These are phyloP conservation scores for Cladorrhinum sp. DNA, from an alignment of 2,329 filamentous ascomycete species.

Conservation along the genomic window DNA sequence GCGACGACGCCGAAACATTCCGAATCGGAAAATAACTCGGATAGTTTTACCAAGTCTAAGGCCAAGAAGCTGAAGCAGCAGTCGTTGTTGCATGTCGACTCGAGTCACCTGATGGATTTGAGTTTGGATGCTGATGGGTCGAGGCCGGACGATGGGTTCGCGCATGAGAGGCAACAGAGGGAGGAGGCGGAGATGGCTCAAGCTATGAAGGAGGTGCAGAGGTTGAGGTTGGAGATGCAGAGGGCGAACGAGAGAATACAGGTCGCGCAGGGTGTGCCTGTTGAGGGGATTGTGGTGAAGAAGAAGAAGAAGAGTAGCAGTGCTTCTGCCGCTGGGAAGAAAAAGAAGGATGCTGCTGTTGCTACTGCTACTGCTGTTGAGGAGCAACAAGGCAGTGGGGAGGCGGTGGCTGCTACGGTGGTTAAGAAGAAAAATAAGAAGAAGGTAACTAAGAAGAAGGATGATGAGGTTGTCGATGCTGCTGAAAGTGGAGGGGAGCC, in stretches of 20 bases:
- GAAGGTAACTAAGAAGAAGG: slow-evolving; percentile 29
- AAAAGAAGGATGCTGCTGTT: neutral
- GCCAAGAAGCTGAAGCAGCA: slow-evolving; percentile 56
- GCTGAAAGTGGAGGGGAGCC: slow-evolving; percentile 17
- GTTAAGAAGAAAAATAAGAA: slow-evolving; percentile 4
- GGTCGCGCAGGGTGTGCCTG: slow-evolving; percentile 64
- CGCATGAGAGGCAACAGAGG: slow-evolving; percentile 64
- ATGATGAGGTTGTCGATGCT: slow-evolving; percentile 36
- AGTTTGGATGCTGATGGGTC: slow-evolving; percentile 58
- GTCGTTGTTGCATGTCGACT: slow-evolving; percentile 78
- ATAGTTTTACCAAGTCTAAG: slow-evolving; percentile 48
- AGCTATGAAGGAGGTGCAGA: slow-evolving; percentile 86
- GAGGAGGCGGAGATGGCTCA: slow-evolving; percentile 87
- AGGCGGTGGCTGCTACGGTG: neutral
- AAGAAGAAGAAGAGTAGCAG: slow-evolving; percentile 57
- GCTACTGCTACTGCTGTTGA: no score
- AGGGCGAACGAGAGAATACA: slow-evolving; percentile 72
- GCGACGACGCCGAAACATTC: slow-evolving; percentile 49
- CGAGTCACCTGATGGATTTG: slow-evolving; percentile 72
- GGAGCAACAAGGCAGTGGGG: neutral
- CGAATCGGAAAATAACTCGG: slow-evolving; percentile 53
- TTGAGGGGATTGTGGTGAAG: slow-evolving; percentile 63
- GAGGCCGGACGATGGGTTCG: slow-evolving; percentile 37
- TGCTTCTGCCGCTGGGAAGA: slow-evolving; percentile 25
- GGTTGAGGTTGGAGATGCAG: slow-evolving; percentile 84